These are phyloP conservation scores for Trichoderma sp. DNA, from an alignment of 2,329 filamentous ascomycete genomes.

Conservation along the genomic window DNA sequence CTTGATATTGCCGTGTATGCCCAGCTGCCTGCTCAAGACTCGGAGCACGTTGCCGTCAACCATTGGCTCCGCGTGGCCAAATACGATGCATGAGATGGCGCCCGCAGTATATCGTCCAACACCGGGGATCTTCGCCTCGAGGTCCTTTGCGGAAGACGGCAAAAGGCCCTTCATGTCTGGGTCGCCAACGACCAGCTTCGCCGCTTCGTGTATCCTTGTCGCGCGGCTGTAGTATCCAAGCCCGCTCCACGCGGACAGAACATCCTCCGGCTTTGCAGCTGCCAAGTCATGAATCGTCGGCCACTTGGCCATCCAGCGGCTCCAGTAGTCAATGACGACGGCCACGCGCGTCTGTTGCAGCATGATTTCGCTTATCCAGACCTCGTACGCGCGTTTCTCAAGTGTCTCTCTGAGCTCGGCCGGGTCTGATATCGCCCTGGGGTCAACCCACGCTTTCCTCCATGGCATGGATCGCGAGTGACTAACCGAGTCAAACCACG, in stretches of 20 bases:
- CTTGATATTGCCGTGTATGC: slow-evolving; percentile 59
- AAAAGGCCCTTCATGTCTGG: slow-evolving; percentile 50
- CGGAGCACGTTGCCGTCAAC: slow-evolving; percentile 66
- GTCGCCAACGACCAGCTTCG: slow-evolving; percentile 53
- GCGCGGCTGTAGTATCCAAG: slow-evolving; percentile 68
- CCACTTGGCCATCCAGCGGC: slow-evolving; percentile 62
- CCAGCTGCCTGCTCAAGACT: slow-evolving; percentile 63
- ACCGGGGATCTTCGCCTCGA: slow-evolving; percentile 57
- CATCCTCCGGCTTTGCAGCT: slow-evolving; percentile 55
- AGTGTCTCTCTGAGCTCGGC: slow-evolving; percentile 47
- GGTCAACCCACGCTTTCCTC: slow-evolving; percentile 61
- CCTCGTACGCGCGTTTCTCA: slow-evolving; percentile 62
- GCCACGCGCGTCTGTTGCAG: slow-evolving; percentile 66
- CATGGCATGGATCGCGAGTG: slow-evolving; percentile 58
- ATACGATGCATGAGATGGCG: slow-evolving; percentile 64
- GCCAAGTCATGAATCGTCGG: slow-evolving; percentile 61
- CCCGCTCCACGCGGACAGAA: slow-evolving; percentile 61
- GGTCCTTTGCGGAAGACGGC: slow-evolving; percentile 49
- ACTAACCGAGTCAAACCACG: slow-evolving; percentile 56
- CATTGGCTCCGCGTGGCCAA: slow-evolving; percentile 60
- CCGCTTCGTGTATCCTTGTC: slow-evolving; percentile 60
- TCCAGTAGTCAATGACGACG: slow-evolving; percentile 65
- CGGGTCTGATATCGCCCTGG: slow-evolving; percentile 35
- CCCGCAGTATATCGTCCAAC: slow-evolving; percentile 66
- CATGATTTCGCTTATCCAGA: slow-evolving; percentile 70